A percentile compares a stretch with the other conserved stretches of the same genome.
Evolutionary conservation across 345 rosid species (phyloP).

Genomic region (Gynandropsis gynandra): DNA sequence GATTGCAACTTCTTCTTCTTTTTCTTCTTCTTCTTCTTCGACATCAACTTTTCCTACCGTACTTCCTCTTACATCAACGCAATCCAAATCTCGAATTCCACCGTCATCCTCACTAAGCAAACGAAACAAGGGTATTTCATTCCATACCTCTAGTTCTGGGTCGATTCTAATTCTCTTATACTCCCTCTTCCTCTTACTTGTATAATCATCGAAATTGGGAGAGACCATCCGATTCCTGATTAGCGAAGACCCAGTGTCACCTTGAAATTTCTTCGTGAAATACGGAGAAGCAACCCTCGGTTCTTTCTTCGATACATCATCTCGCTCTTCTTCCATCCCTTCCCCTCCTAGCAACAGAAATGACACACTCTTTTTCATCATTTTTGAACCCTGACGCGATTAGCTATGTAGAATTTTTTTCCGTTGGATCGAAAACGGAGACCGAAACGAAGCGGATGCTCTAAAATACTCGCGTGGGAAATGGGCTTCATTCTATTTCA

Average conservation of each 20-base stretch:
- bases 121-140: slow-evolving; percentile 2
- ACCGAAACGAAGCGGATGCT: too few relatives aligned
- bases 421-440: too few relatives aligned
- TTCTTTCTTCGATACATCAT: too few relatives aligned
- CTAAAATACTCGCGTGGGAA: too few relatives aligned
- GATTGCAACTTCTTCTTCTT: neutral
- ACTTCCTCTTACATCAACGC: neutral
- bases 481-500: too few relatives aligned
- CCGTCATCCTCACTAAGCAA: slow-evolving; percentile 3
- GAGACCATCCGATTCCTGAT: slow-evolving; percentile 10
- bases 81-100: slow-evolving; percentile 6
- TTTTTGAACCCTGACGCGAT: too few relatives aligned
- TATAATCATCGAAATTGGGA: neutral
- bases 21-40: neutral
- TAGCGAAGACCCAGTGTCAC: slow-evolving; percentile 6
- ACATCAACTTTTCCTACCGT: neutral
- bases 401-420: too few relatives aligned
- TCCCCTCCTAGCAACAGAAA: too few relatives aligned
- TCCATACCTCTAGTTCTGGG: slow-evolving; percentile 13
- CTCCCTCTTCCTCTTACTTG: neutral
- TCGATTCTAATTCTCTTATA: neutral
- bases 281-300: neutral
- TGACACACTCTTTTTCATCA: too few relatives aligned
- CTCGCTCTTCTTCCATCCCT: too few relatives aligned
- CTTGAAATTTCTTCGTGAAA: neutral